Conservation (phyloP, 768 basidiomycete genomes). For the Suillus ampliporus region DNA sequence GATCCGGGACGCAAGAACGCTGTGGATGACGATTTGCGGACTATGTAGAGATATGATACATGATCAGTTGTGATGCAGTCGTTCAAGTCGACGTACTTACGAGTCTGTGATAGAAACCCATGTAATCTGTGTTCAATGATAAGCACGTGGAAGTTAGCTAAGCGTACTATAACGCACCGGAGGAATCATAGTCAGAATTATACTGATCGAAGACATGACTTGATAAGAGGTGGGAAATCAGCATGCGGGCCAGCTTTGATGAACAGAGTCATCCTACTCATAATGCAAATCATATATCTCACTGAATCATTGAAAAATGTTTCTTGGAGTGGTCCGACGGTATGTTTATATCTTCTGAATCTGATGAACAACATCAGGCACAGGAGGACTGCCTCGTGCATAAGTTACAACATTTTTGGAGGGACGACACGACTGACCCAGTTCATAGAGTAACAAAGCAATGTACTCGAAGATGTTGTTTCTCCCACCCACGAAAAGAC, state of each 20-base stretch:
- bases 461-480: not conserved
- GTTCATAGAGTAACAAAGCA: not conserved
- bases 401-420: not conserved
- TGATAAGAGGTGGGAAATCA: not conserved
- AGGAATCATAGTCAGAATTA: not conserved
- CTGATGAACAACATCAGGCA: not conserved
- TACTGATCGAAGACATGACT: not conserved
- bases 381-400: not conserved
- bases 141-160: not conserved
- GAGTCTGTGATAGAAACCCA: not conserved
- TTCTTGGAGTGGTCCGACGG: not conserved
- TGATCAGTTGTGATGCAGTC: not conserved
- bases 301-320: not conserved
- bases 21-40: conserved; percentile 3
- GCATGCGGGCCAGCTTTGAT: not conserved
- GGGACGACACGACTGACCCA: not conserved
- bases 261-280: not conserved
- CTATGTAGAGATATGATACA: not conserved
- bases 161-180: not conserved
- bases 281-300: not conserved
- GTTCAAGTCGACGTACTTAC: not conserved
- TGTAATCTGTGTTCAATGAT: not conserved
- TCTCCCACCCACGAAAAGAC: not conserved
- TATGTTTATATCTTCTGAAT: not conserved
- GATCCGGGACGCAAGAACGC: not conserved